These are phyloP conservation scores for Emydomyces testavorans DNA, from an alignment of 2,329 filamentous ascomycete species.

Conservation along the genomic window DNA sequence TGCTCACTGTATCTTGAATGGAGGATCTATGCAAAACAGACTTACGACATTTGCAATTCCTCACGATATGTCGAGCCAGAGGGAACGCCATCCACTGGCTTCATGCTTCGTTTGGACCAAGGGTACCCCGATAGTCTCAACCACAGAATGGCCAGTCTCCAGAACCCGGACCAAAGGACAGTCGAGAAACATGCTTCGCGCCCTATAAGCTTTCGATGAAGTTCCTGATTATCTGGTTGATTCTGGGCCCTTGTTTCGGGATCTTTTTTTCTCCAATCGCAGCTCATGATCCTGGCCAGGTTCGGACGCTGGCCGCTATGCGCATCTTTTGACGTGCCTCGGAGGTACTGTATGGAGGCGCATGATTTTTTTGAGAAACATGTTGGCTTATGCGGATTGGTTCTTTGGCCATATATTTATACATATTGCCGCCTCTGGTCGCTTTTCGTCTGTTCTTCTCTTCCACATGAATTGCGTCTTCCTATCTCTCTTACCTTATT, in stretches of 20 bases:
- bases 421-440: neutral
- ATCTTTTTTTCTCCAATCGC: conserved; percentile 2
- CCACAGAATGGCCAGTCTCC: conserved; percentile 7
- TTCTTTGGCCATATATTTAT: conserved; percentile 4
- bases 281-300: conserved; percentile 2
- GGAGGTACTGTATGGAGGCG: conserved; percentile 6
- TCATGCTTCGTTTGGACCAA: conserved; percentile 7
- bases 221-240: neutral
- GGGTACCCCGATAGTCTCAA: neutral
- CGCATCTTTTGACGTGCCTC: conserved; percentile 4
- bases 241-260: conserved; percentile 1
- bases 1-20: no score
- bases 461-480: neutral
- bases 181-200: neutral
- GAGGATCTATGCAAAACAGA: no score
- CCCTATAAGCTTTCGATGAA: neutral
- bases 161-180: neutral
- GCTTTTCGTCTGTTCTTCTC: neutral
- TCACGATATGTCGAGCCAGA: neutral
- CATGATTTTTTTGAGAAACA: conserved; percentile 8
- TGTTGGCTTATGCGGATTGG: conserved; percentile 8
- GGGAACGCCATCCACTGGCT: neutral
- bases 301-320: conserved; percentile 9
- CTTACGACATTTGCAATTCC: neutral
- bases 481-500: neutral